Base-by-base conservation (phyloP, 495 filamentous ascomycete species). In the Umbilicaria muhlenbergii region DNA sequence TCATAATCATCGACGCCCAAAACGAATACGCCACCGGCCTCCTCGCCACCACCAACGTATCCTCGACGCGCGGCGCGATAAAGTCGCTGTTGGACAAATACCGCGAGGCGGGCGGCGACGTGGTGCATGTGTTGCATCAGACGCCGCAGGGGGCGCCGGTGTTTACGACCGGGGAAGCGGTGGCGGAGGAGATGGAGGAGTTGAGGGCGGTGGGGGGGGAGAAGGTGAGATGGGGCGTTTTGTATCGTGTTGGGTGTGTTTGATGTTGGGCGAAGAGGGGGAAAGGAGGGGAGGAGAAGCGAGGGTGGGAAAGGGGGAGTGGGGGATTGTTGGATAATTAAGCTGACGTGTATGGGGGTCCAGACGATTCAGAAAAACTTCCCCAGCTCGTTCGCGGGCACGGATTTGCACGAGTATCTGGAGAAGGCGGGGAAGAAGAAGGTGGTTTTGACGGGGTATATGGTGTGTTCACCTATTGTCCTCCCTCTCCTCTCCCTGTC, bases 1-100 rank as follows among this genome's bases (percentile, higher is more conserved):
- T 80, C 15, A 55, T 81, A 46, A 76, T 81, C 50, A 70, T 80
- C 56, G 75, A 81, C 53, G 76, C 76, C n/a, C 71, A 74, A 54
- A 73, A 74, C 39, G 73, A 77, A 58, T 80, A 80, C 54, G 70
- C 67, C 44, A 38, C 58, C 14, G 76, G 77, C 45, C 46, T 57
- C 1, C 66, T 79, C 5, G 63, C 62, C 14, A 67, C 68, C 41
- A 55, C 62, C 33, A 65, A 75, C 34, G 63, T 74, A n/a, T 28
- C 45, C 0, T 36, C 54, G 17, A 65, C 61, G 15, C 67, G 71
- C 38, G 58, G 62, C 36, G 61, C 61, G 8, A 79, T 77, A 43
- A 46, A 58, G 11, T 41, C 52, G 3, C 58, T 80, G 0, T 60
- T 80, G 6, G 42, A 62, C 12, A 66, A 61, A 15, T 81, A 77